Conservation (phyloP, 1,139 yeast genomes). For the Nadsonia commutata region DNA sequence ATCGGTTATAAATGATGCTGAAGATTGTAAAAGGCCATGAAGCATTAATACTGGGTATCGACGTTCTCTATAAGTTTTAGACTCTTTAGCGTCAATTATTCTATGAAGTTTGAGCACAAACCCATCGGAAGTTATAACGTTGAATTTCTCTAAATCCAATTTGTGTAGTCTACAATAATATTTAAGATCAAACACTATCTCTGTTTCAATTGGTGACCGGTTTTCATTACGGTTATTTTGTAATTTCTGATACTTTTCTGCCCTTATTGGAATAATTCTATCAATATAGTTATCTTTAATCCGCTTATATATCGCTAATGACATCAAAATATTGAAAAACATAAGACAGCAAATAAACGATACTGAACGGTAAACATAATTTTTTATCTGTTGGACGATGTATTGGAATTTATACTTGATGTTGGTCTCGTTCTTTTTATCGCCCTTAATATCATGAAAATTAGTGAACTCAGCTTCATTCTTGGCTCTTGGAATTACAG, state of each 20-base stretch:
- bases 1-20: slow-evolving; percentile 69
- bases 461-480: no score
- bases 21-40: slow-evolving; percentile 79
- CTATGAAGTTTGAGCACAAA: slow-evolving; percentile 52
- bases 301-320: neutral
- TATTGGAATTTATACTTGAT: no score
- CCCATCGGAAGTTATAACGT: slow-evolving; percentile 68
- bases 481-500: no score
- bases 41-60: slow-evolving; percentile 51
- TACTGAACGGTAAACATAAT: neutral
- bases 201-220: slow-evolving; percentile 17
- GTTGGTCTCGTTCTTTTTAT: no score
- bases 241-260: neutral
- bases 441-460: no score
- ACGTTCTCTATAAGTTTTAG: slow-evolving; percentile 15
- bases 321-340: neutral
- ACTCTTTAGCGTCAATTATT: slow-evolving; percentile 36
- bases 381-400: no score
- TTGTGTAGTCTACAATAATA: slow-evolving; percentile 55
- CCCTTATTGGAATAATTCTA: neutral
- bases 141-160: slow-evolving; percentile 42
- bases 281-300: neutral
- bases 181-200: slow-evolving; percentile 34
- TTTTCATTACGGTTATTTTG: neutral
- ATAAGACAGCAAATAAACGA: neutral